A percentile compares a stretch with the other conserved stretches of the same genome.
Conservation (phyloP, 345 rosid genomes). For the Lepidium africanum region DNA sequence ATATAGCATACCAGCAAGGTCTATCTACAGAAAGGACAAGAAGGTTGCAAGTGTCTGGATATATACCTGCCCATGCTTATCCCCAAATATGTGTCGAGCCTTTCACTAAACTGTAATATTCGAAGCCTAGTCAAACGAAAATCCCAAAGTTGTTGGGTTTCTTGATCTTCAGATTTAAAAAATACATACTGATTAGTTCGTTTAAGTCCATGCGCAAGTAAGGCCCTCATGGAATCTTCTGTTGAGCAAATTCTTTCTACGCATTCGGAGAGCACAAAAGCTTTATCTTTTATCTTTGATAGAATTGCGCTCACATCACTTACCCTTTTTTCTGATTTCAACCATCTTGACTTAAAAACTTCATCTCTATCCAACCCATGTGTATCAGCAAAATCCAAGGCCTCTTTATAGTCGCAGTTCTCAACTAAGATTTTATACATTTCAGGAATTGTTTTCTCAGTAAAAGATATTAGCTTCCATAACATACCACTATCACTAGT, state of each 20-base stretch:
- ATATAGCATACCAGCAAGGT: not conserved
- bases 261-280: conserved; percentile 73
- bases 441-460: conserved; percentile 71
- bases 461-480: conserved; percentile 75
- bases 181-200: conserved; percentile 48
- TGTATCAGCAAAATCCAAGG: conserved; percentile 65
- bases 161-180: conserved; percentile 45
- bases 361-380: conserved; percentile 80
- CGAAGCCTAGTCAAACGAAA: conserved; percentile 73
- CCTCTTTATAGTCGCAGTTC: conserved; percentile 53
- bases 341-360: conserved; percentile 78
- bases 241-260: conserved; percentile 65
- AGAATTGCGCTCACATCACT: conserved; percentile 52
- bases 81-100: conserved; percentile 88
- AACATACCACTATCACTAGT: conserved; percentile 28
- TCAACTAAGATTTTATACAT: conserved; percentile 67
- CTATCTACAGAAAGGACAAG: conserved; percentile 1
- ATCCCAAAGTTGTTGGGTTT: conserved; percentile 55
- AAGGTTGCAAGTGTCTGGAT: not conserved
- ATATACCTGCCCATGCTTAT: conserved; percentile 97
- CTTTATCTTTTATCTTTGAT: conserved; percentile 61
- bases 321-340: conserved; percentile 52
- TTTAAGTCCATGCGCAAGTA: conserved; percentile 61
- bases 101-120: conserved; percentile 71
- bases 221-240: conserved; percentile 73